Evolutionary conservation across 352 stramenopile genomes (phyloP).

Genomic region (Pythium scleroteichum): DNA sequence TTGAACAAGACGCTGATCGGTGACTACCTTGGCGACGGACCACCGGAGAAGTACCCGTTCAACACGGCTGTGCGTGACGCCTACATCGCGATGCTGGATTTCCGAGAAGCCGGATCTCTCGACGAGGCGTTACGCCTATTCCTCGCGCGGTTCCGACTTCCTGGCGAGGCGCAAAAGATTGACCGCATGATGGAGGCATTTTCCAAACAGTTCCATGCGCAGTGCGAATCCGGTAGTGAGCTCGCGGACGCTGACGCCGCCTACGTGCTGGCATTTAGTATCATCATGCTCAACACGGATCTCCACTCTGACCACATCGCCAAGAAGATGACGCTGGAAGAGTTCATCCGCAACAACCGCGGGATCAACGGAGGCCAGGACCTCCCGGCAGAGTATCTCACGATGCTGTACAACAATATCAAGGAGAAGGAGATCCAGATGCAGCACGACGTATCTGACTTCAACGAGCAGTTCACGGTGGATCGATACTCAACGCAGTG

Average conservation of each 20-base stretch:
- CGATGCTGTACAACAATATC: constrained; percentile 82
- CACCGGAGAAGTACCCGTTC: constrained; percentile 96
- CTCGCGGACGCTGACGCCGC: constrained; percentile 90
- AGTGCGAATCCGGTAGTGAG: constrained; percentile 60
- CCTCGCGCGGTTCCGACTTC: constrained; percentile 94
- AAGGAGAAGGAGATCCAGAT: constrained; percentile 86
- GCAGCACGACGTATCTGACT: constrained; percentile 85
- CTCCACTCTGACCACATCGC: constrained; percentile 92
- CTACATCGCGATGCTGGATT: constrained; percentile 95
- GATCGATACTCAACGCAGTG: constrained; percentile 89
- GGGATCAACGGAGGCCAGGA: constrained; percentile 85
- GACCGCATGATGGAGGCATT: constrained; percentile 98
- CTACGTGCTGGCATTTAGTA: constrained; percentile 97
- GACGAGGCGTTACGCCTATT: constrained; percentile 93
- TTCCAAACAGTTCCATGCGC: constrained; percentile 89
- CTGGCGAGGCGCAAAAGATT: constrained; percentile 98
- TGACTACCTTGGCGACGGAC: constrained; percentile 96
- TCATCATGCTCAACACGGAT: constrained; percentile 99
- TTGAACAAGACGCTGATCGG: constrained; percentile 94
- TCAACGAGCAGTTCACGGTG: constrained; percentile 71
- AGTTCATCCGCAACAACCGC: constrained; percentile 88
- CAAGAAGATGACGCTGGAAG: constrained; percentile 88
- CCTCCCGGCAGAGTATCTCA: constrained; percentile 69
- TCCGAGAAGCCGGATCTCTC: constrained; percentile 83
- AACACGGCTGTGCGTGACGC: constrained; percentile 84